phyloP scores from a whole-genome alignment of 148 eudicot species.

The Fagopyrum esculentum region DNA sequence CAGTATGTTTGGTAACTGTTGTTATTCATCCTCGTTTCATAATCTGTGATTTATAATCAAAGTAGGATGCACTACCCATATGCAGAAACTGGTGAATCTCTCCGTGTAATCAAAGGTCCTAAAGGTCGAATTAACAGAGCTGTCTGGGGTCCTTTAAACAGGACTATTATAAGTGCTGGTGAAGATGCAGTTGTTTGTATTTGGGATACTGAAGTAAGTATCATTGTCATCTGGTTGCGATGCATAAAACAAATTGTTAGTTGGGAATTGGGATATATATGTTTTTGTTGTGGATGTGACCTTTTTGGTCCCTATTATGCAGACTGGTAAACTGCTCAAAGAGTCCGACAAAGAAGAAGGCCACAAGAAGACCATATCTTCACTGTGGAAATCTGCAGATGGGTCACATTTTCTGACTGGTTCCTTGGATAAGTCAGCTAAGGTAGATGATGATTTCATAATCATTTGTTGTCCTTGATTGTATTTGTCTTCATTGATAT shows the following conservation, averaged over 20 bases:
- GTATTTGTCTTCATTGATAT: not conserved
- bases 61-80: constrained; percentile 8
- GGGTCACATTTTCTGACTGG: constrained; percentile 86
- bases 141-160: constrained; percentile 95
- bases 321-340: constrained; percentile 78
- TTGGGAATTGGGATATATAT: not conserved
- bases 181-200: constrained; percentile 84
- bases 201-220: constrained; percentile 83
- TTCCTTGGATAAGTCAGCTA: constrained; percentile 87
- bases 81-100: constrained; percentile 67
- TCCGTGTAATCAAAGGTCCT: constrained; percentile 67
- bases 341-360: constrained; percentile 62
- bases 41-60: not conserved
- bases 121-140: constrained; percentile 90
- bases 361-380: constrained; percentile 66
- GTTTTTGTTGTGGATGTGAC: not conserved
- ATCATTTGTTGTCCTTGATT: not conserved
- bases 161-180: constrained; percentile 77
- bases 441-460: constrained; percentile 31
- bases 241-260: not conserved
- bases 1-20: not conserved
- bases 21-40: not conserved
- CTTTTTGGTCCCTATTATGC: constrained; percentile 17
- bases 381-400: constrained; percentile 71
- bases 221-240: constrained; percentile 5